Percentiles rank a stretch among this genome's conserved stretches.
phyloP scores from a whole-genome alignment of 768 basidiomycete species.

The Mycena crocata region DNA sequence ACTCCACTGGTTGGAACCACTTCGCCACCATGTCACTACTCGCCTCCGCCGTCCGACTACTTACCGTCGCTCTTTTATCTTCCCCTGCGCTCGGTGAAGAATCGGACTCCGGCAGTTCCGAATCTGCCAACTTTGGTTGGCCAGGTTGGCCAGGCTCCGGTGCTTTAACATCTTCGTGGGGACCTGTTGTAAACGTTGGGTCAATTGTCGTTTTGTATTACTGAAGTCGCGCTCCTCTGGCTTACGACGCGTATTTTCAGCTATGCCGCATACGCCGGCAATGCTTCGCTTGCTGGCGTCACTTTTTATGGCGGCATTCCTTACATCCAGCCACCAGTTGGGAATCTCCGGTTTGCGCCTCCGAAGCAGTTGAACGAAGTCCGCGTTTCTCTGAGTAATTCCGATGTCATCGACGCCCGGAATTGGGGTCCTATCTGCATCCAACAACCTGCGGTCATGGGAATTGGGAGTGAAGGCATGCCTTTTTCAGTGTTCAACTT shows the following conservation, averaged over 20 bases:
- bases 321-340: slow-evolving; percentile 49
- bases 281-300: slow-evolving; percentile 40
- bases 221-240: too few species aligned
- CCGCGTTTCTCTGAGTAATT: slow-evolving; percentile 15
- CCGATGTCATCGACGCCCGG: slow-evolving; percentile 44
- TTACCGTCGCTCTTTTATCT: slow-evolving; percentile 27
- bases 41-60: neutral
- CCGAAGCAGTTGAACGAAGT: slow-evolving; percentile 44
- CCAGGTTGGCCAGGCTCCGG: neutral
- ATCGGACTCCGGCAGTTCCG: neutral
- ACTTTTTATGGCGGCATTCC: slow-evolving; percentile 52
- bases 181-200: slow-evolving; percentile 34
- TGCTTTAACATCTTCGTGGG: slow-evolving; percentile 19
- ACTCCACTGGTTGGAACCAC: neutral
- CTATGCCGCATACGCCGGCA: slow-evolving; percentile 44
- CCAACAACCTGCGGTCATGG: slow-evolving; percentile 52
- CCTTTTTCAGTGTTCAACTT: neutral
- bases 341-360: slow-evolving; percentile 47
- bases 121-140: neutral
- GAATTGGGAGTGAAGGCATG: slow-evolving; percentile 50
- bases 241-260: slow-evolving; percentile 18
- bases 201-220: neutral
- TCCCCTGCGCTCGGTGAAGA: neutral
- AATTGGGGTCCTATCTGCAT: slow-evolving; percentile 52
- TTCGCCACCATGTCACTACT: neutral